Base-by-base conservation (phyloP, 805 yeast species). In the Yamadazyma tumulicola region DNA sequence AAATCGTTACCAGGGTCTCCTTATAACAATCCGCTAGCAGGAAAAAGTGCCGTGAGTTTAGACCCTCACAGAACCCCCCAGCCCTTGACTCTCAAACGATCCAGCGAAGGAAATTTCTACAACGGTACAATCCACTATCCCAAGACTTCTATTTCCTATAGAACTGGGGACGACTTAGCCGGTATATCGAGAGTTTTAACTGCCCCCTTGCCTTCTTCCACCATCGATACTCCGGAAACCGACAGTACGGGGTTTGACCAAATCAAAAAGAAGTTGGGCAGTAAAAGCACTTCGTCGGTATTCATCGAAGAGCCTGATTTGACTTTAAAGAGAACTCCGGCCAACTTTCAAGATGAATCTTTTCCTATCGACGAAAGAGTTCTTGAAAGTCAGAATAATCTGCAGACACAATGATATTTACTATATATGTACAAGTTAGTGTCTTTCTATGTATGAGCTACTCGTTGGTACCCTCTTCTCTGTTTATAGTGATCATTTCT, bases 401-500 rank as follows among this genome's bases (percentile, higher is more conserved):
- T 11, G 11, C 24, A 21, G 24, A 9, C 24, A 21, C 11, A n/a
- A n/a, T n/a, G n/a, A n/a, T n/a, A n/a, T n/a, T n/a, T n/a, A n/a
- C n/a, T n/a, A n/a, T n/a, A n/a, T n/a, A n/a, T n/a, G n/a, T n/a
- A n/a, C n/a, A n/a, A n/a, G n/a, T n/a, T n/a, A n/a, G n/a, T n/a
- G n/a, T n/a, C n/a, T n/a, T n/a, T n/a, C n/a, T n/a, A n/a, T 21
- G n/a, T 9, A 21, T 9, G 23, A n/a, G 9, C 23, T 21, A 21
- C n/a, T 21, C 23, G 11, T 21, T n/a, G 23, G 23, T 21, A n/a
- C n/a, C n/a, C n/a, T 24, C 27, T 12, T 24, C 27, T 24, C n/a
- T 24, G n/a, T 24, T 24, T 4, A 49, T 19, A 16, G 49, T 44
- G 11, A 48, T 29, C 9, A 45, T 39, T 16, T 51, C 57, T 26